Conservation (phyloP, 306 rosid genomes). For the Adenanthera pavonina region DNA sequence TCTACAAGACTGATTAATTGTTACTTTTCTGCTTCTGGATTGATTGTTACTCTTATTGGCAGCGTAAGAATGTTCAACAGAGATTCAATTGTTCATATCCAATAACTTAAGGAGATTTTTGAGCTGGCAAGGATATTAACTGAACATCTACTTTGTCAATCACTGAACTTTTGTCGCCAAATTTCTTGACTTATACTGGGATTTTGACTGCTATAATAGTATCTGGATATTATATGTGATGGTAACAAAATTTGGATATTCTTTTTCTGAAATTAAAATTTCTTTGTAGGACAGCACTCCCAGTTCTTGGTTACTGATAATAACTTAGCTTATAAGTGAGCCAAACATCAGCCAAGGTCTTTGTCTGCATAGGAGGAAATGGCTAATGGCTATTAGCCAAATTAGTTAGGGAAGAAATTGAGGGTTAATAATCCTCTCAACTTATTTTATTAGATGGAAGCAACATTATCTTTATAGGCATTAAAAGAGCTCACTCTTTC, state of each 20-base stretch:
- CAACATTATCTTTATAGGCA: too few relatives aligned
- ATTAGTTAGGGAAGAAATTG: neutral
- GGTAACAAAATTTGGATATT: neutral
- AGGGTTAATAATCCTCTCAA: too few relatives aligned
- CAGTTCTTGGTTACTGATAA: neutral
- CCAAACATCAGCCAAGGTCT: neutral
- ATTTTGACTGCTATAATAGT: neutral
- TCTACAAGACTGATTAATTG: neutral
- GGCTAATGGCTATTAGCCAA: neutral
- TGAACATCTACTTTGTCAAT: neutral
- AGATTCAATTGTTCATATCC: neutral
- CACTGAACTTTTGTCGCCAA: neutral
- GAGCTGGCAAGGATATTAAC: neutral
- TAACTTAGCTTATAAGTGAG: neutral
- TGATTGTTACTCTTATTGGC: neutral
- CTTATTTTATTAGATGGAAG: too few relatives aligned
- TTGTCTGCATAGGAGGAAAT: neutral
- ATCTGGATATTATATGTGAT: neutral
- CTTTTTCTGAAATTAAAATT: neutral
- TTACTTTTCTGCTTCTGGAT: neutral
- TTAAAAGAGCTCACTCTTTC: too few relatives aligned
- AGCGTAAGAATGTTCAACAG: neutral
- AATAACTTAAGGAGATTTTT: neutral
- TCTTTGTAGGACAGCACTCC: neutral
- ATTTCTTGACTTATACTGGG: neutral